Conservation (phyloP, 202 grass and related monocot species). For the Hordeum pubiflorum region DNA sequence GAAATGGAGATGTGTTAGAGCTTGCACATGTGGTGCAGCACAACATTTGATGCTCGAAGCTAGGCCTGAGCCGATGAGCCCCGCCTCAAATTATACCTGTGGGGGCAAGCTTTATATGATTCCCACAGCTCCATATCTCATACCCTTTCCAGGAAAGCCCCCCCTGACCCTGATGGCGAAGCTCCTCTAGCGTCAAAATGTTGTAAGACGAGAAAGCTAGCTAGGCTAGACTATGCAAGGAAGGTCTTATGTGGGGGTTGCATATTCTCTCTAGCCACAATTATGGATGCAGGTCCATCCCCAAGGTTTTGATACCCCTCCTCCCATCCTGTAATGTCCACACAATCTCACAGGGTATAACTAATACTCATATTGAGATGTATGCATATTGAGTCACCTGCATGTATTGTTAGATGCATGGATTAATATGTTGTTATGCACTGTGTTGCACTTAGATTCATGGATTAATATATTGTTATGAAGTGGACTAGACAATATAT, state of each 20-base stretch:
- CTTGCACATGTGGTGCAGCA: conserved; percentile 24
- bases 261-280: conserved; percentile 43
- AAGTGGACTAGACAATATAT: too few species aligned
- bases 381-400: too few species aligned
- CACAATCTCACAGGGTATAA: background rate
- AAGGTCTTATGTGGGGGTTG: conserved; percentile 66
- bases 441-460: too few species aligned
- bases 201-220: conserved; percentile 17
- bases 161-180: background rate
- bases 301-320: conserved; percentile 29
- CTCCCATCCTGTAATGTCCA: conserved; percentile 29
- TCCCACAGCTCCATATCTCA: conserved; percentile 12
- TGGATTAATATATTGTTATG: background rate
- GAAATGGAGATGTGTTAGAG: conserved; percentile 23
- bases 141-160: conserved; percentile 1
- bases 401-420: background rate
- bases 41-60: conserved; percentile 30
- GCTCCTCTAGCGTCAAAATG: conserved; percentile 31
- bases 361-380: background rate
- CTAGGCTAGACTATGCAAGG: conserved; percentile 33
- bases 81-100: conserved; percentile 26
- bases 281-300: conserved; percentile 40
- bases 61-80: conserved; percentile 19
- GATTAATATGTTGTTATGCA: too few species aligned
- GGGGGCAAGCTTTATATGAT: conserved; percentile 36